Percentiles rank a stretch among this genome's conserved stretches.
Evolutionary conservation across 2,329 filamentous ascomycete genomes (phyloP).

Genomic region (Ophiostoma perfectum): DNA sequence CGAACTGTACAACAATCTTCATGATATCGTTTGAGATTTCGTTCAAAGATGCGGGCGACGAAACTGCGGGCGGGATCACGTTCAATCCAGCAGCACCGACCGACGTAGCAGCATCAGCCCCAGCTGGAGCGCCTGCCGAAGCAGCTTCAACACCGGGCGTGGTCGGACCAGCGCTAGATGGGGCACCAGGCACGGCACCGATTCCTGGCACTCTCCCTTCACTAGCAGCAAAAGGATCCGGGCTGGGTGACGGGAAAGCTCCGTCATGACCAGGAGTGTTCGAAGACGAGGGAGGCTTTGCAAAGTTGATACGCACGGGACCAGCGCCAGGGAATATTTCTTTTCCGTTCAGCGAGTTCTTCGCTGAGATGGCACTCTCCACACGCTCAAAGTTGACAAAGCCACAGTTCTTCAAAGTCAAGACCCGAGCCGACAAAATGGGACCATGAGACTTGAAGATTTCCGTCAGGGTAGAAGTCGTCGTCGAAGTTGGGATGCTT

Average conservation of each 20-base stretch:
- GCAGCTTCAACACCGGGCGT: conserved; percentile 30
- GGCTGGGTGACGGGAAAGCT: conserved; percentile 83
- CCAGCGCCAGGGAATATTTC: conserved; percentile 97
- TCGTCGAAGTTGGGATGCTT: conserved; percentile 94
- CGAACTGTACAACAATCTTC: conserved; percentile 82
- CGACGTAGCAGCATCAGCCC: neutral
- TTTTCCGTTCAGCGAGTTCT: conserved; percentile 84
- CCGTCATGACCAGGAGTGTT: conserved; percentile 86
- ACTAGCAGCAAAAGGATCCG: conserved; percentile 66
- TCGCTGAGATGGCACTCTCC: conserved; percentile 86
- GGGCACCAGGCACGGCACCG: conserved; percentile 32
- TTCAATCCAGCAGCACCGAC: conserved; percentile 23
- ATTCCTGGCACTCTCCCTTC: conserved; percentile 2
- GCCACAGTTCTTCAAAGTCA: conserved; percentile 98
- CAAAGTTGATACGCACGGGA: conserved; percentile 92
- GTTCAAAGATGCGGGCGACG: conserved; percentile 64
- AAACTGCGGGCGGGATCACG: conserved; percentile 40
- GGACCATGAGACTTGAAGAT: conserved; percentile 93
- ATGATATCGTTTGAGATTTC: conserved; percentile 80
- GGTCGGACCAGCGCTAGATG: conserved; percentile 26
- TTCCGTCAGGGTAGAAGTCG: conserved; percentile 85
- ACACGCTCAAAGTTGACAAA: conserved; percentile 96
- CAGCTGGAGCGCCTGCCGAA: conserved; percentile 24
- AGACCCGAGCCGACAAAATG: conserved; percentile 83
- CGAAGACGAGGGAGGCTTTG: conserved; percentile 86